Base-by-base conservation (phyloP, 352 stramenopile species). In the Phytophthora colocasiae region DNA sequence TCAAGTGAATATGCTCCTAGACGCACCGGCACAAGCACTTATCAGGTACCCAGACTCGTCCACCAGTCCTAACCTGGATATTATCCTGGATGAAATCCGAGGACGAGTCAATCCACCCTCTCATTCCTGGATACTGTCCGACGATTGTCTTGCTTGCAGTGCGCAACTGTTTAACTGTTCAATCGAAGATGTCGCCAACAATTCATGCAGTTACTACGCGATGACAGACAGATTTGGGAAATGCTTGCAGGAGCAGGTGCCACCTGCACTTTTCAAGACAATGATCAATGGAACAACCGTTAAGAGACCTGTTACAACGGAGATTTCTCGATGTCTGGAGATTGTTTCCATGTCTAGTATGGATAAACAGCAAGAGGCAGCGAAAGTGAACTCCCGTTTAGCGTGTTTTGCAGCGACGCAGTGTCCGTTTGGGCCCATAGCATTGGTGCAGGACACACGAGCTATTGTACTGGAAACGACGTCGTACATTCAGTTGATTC, bases 371-470 rank as follows among this genome's bases (percentile, higher is more conserved):
- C 22, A 29, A 6, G 15, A 9, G 2, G 44, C 52, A 24, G 32
- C 55, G 15, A 31, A 41, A 10, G 27, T 36, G 34, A 60, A 34
- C 22, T 32, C 40, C 9, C 40, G 48, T 24, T n/a, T 69, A n/a
- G 47, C 61, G 9, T 65, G 54, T 17, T 69, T 69, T 27, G 29
- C 61, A 11, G 14, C 31, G 4, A 69, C 53, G 22, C 53, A 31
- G 10, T 69, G 61, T 44, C 61, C 61, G 29, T 69, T 69, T 50
- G 61, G 61, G 4, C 46, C 61, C 15, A 43, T 58, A 9, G 44
- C 45, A 10, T 29, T 47, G 24, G 46, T 69, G 24, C 3, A 41
- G 43, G 56, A 58, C 4, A 26, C 53, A 4, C 53, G n/a, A 48
- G 40, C 40, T 17, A 26, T 64, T 47, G 45, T 69, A 3, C 26